phyloP scores from a whole-genome alignment of 257 asterid species.

The Linderniella brevidens region DNA sequence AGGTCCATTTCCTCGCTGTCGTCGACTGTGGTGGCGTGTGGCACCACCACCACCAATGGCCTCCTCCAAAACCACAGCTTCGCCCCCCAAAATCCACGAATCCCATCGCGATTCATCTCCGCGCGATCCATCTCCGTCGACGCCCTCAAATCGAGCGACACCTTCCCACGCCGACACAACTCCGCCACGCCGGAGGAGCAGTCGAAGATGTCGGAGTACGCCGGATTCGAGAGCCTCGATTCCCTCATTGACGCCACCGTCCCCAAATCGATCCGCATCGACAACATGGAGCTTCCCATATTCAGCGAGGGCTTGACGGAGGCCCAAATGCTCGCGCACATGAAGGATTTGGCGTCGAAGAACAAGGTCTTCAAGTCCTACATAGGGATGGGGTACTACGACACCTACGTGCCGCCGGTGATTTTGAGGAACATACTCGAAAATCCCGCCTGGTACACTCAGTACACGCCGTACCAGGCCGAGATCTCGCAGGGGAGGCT shows the following conservation, averaged over 20 bases:
- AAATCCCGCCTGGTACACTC: slow-evolving; percentile 98
- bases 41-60: slow-evolving; percentile 7
- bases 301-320: slow-evolving; percentile 77
- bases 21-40: slow-evolving; percentile 32
- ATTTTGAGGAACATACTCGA: slow-evolving; percentile 81
- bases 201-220: slow-evolving; percentile 53
- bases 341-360: slow-evolving; percentile 57
- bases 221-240: slow-evolving; percentile 50
- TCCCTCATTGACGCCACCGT: slow-evolving; percentile 79
- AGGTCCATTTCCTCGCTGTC: slow-evolving; percentile 68
- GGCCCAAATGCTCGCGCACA: slow-evolving; percentile 77
- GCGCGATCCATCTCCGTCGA: slow-evolving; percentile 62
- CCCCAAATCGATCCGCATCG: slow-evolving; percentile 66
- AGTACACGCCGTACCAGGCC: slow-evolving; percentile 97
- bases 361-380: slow-evolving; percentile 68
- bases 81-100: slow-evolving; percentile 10
- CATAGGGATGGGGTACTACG: slow-evolving; percentile 92
- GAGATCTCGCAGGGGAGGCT: slow-evolving; percentile 96
- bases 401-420: slow-evolving; percentile 81
- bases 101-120: slow-evolving; percentile 10
- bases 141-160: slow-evolving; percentile 71
- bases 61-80: background rate
- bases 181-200: slow-evolving; percentile 92
- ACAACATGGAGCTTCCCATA: slow-evolving; percentile 46
- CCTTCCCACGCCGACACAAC: slow-evolving; percentile 90